Conservation (phyloP, 306 rosid genomes). For the Rosa chinensis region DNA sequence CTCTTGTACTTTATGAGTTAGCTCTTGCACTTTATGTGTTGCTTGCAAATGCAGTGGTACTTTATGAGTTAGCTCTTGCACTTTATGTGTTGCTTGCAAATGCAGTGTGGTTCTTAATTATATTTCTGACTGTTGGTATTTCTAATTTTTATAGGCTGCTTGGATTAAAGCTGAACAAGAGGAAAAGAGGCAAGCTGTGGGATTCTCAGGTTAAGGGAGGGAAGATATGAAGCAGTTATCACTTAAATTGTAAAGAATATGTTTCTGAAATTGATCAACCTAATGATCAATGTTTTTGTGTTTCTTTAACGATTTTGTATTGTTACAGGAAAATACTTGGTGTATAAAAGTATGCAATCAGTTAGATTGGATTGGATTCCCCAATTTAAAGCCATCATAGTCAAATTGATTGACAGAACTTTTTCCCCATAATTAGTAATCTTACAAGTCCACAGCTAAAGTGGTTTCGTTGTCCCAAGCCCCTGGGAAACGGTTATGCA, state of each 20-base stretch:
- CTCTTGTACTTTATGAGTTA: background rate
- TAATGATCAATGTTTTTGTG: background rate
- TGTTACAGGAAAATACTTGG: background rate
- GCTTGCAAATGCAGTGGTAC: background rate
- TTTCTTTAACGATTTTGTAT: background rate
- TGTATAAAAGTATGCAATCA: background rate
- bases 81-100: too few species aligned
- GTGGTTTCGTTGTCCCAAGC: too few species aligned
- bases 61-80: background rate
- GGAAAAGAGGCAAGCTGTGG: conserved; percentile 50
- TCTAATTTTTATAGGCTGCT: conserved; percentile 55
- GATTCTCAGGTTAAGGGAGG: background rate
- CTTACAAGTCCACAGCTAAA: background rate
- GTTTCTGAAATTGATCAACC: background rate
- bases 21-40: too few species aligned
- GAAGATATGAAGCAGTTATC: background rate
- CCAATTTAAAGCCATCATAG: background rate
- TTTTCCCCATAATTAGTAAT: background rate
- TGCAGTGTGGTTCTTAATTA: background rate
- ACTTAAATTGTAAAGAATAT: background rate
- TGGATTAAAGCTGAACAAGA: conserved; percentile 93
- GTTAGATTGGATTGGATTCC: background rate
- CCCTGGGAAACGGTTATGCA: background rate
- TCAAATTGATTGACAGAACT: background rate
- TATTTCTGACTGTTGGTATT: background rate